A percentile compares a stretch with the other conserved stretches of the same genome.
phyloP scores from a whole-genome alignment of 164 flowering plant species.

The Echeveria elegans region DNA sequence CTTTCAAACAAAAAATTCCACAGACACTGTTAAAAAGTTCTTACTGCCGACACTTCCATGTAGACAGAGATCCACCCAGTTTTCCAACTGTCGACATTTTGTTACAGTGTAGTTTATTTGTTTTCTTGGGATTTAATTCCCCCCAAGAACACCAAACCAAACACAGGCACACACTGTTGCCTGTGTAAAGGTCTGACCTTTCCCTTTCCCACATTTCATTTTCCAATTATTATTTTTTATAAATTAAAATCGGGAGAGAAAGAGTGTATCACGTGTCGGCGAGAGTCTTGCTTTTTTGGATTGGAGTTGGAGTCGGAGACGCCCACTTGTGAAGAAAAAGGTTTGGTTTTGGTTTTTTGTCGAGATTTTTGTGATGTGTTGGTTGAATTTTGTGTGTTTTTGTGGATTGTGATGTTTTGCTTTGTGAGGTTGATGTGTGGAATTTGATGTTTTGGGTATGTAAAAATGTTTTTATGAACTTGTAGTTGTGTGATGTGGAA shows the following conservation, averaged over 20 bases:
- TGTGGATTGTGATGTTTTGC: background rate
- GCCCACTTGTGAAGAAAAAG: constrained; percentile 13
- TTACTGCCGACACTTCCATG: constrained; percentile 2
- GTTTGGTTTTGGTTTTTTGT: constrained; percentile 7
- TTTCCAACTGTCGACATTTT: background rate
- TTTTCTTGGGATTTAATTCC: background rate
- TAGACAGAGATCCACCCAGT: background rate
- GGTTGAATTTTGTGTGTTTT: background rate
- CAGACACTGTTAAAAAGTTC: background rate
- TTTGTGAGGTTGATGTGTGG: too few relatives aligned
- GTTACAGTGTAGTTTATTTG: too few relatives aligned
- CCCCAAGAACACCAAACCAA: background rate
- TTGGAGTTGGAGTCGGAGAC: too few relatives aligned
- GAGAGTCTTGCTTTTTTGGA: constrained; percentile 7
- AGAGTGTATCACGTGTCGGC: constrained; percentile 23
- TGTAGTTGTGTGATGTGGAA: background rate
- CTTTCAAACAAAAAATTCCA: too few relatives aligned
- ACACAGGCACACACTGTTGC: background rate
- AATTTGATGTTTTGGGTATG: background rate
- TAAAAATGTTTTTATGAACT: background rate
- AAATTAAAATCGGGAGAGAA: background rate
- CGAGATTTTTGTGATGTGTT: background rate
- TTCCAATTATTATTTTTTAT: constrained; percentile 8
- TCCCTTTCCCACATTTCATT: constrained; percentile 17
- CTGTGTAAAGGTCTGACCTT: constrained; percentile 16